Base-by-base conservation (phyloP, 495 filamentous ascomycete species). In the Annulohypoxylon moriforme region DNA sequence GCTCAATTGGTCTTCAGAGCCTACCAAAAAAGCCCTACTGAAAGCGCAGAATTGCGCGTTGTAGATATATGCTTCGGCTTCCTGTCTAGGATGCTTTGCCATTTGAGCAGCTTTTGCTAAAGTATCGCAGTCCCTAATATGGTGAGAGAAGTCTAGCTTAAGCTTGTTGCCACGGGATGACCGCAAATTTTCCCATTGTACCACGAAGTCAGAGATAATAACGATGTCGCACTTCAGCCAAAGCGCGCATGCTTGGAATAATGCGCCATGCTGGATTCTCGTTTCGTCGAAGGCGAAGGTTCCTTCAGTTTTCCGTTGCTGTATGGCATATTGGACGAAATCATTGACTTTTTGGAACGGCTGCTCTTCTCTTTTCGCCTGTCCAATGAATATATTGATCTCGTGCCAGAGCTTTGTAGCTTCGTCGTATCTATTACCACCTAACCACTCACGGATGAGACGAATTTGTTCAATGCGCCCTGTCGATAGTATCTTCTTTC, bases 271-370 rank as follows among this genome's bases (percentile, higher is more conserved):
- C 60, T 89, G 86, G 25, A 89, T 78, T 40, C 76, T 72, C 1
- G 81, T 76, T 60, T 81, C 78, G 24, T 85, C 81, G 27, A 85
- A 81, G 22, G 73, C 58, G 66, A 89, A 85, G 10, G 76, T 69
- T 1, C 75, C 75, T 18, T 72, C 56, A 14, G 74, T 76, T 34
- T 77, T 72, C 38, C 81, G 79, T 36, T 82, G 80, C 14, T 80
- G 75, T 22, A 81, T 80, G 4, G 84, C 84, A 44, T 85, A 81
- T 57, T 84, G 74, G 25, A 89, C 86, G 65, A 89, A 76, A 58
- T 82, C 76, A 18, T 82, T 81, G 8, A 92, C 87, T 13, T 82
- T 81, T 42, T 84, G 81, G 60, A 89, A 89, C 0, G 89, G 89
- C 60, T 92, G 88, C 77, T 92, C 90, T 50, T 85, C 81, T 66